Evolutionary conservation across 768 basidiomycete genomes (phyloP).

Genomic region (Russula sp.): DNA sequence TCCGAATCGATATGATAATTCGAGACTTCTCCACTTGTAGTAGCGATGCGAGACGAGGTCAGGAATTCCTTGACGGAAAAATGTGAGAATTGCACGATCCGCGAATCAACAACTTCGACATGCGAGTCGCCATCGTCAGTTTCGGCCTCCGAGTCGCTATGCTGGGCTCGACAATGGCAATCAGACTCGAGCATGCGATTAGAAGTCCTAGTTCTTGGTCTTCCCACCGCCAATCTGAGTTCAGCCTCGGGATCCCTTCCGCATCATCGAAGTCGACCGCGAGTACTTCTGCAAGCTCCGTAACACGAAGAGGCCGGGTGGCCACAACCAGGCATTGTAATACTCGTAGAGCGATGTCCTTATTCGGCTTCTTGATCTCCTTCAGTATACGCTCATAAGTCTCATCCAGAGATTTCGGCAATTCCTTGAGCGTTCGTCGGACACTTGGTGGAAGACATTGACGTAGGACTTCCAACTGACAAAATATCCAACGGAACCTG

Average conservation of each 20-base stretch:
- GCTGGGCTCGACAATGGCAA: background rate
- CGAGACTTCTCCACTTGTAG: background rate
- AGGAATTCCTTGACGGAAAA: background rate
- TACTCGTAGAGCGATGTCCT: background rate
- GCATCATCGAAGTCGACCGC: background rate
- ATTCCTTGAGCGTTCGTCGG: background rate
- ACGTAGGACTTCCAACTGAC: background rate
- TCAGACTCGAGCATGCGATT: background rate
- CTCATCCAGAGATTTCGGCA: background rate
- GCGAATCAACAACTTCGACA: too few species aligned
- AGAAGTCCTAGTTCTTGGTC: background rate
- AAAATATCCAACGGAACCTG: conserved; percentile 1
- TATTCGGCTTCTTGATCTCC: background rate
- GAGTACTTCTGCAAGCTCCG: background rate
- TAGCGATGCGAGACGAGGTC: background rate
- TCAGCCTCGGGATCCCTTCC: background rate
- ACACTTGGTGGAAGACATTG: background rate
- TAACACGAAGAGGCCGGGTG: conserved; percentile 1
- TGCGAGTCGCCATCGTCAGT: too few species aligned
- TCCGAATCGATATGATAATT: background rate
- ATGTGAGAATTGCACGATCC: background rate
- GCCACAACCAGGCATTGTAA: background rate
- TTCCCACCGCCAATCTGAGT: background rate
- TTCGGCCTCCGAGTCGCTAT: too few species aligned
- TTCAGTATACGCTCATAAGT: background rate